A percentile compares a stretch with the other conserved stretches of the same genome.
These are phyloP conservation scores for Melampsora americana DNA, from an alignment of 1,284 basidiomycete species.

Conservation along the genomic window DNA sequence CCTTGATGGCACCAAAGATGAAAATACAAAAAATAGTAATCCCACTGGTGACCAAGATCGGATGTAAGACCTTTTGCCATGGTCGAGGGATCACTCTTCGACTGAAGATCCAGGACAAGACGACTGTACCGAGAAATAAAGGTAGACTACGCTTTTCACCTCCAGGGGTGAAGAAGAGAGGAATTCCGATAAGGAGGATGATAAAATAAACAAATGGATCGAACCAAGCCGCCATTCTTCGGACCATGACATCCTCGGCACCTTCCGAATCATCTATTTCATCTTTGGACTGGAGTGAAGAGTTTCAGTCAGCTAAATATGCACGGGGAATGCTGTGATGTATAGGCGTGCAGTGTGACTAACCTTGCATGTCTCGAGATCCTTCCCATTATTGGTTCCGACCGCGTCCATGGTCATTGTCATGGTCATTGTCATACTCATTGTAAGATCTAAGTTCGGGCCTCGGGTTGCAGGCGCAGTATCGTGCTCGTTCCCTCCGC, in stretches of 20 bases:
- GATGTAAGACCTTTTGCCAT: slow-evolving; percentile 31
- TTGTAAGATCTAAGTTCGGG: not conserved
- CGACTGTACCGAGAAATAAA: slow-evolving; percentile 34
- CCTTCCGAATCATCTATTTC: not conserved
- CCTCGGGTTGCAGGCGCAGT: not conserved
- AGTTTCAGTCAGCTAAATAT: not conserved
- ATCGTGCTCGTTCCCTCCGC: not conserved
- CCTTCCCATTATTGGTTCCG: not conserved
- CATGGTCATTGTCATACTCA: not conserved
- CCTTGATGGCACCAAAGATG: slow-evolving; percentile 27
- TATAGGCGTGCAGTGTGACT: not conserved
- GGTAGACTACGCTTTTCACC: slow-evolving; percentile 30
- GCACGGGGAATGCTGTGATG: not conserved
- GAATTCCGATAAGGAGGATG: slow-evolving; percentile 34
- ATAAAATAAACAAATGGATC: slow-evolving; percentile 35
- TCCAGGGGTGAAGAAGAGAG: slow-evolving; percentile 29
- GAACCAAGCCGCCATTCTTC: slow-evolving; percentile 22
- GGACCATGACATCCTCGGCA: slow-evolving; percentile 11
- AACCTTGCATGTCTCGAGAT: not conserved
- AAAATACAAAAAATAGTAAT: slow-evolving; percentile 38
- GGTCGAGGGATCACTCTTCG: slow-evolving; percentile 7
- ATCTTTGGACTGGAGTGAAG: not conserved
- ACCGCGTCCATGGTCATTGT: not conserved
- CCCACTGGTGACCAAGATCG: slow-evolving; percentile 42
- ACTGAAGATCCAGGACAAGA: slow-evolving; percentile 40